Conservation (phyloP, 495 filamentous ascomycete genomes). For the Aspergillus bertholletiae region DNA sequence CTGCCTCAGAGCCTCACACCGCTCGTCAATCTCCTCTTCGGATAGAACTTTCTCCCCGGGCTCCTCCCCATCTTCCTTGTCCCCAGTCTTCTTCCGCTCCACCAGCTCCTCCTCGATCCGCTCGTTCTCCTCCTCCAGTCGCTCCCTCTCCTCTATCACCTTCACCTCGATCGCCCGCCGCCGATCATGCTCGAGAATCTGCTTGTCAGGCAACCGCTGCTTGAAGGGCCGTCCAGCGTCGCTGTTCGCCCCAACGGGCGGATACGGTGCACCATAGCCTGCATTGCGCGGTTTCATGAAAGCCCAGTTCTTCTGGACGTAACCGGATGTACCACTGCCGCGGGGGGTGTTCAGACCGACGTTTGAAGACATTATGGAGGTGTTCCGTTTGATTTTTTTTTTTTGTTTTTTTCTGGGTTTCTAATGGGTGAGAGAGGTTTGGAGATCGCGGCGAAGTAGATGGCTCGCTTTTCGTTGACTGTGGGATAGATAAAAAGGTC, state of each 20-base stretch:
- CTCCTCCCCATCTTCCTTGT: slow-evolving; percentile 6
- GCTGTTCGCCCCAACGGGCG: slow-evolving; percentile 28
- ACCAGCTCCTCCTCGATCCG: slow-evolving; percentile 26
- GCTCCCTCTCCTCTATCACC: slow-evolving; percentile 85
- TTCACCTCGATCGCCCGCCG: slow-evolving; percentile 85
- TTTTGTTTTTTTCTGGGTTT: neutral
- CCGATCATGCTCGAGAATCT: slow-evolving; percentile 90
- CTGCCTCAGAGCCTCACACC: slow-evolving; percentile 16
- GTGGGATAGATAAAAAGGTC: neutral
- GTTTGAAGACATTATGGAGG: slow-evolving; percentile 79
- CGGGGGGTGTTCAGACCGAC: slow-evolving; percentile 95
- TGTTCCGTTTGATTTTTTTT: neutral
- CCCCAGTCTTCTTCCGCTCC: slow-evolving; percentile 32
- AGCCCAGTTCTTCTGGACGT: slow-evolving; percentile 92
- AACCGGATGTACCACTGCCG: slow-evolving; percentile 92
- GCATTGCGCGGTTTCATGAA: slow-evolving; percentile 72
- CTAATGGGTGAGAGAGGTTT: no score
- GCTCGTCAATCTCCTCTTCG: slow-evolving; percentile 8
- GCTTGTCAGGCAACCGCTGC: slow-evolving; percentile 83
- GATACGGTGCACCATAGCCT: slow-evolving; percentile 52
- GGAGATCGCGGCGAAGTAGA: no score
- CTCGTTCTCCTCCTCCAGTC: slow-evolving; percentile 80
- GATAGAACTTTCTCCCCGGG: slow-evolving; percentile 20
- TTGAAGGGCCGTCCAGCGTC: slow-evolving; percentile 60
- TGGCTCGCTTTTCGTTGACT: no score